These are phyloP conservation scores for Trifolium pratense DNA, from an alignment of 306 rosid species.

Conservation along the genomic window DNA sequence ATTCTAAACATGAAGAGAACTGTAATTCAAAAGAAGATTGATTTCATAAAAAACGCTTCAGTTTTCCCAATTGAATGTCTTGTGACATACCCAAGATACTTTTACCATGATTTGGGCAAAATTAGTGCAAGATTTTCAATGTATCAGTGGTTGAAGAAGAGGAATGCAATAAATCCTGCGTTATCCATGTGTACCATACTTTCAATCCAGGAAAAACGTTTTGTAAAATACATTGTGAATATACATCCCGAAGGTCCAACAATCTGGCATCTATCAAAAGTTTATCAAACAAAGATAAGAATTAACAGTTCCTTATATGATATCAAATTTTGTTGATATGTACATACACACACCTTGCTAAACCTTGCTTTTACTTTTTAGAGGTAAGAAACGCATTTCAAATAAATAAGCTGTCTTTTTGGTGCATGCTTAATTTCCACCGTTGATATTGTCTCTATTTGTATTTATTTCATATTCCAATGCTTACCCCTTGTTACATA, in stretches of 20 bases:
- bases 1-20: constrained; percentile 65
- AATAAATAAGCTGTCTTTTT: background rate
- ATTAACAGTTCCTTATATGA: constrained; percentile 9
- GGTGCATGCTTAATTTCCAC: background rate
- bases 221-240: constrained; percentile 66
- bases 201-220: constrained; percentile 58
- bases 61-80: constrained; percentile 70
- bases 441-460: background rate
- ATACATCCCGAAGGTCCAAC: constrained; percentile 73
- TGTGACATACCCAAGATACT: constrained; percentile 62
- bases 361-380: constrained; percentile 9
- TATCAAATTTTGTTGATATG: constrained; percentile 25
- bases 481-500: background rate
- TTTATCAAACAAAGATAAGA: constrained; percentile 41
- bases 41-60: constrained; percentile 51
- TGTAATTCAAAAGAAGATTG: constrained; percentile 64
- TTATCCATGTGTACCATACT: constrained; percentile 69
- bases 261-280: constrained; percentile 60
- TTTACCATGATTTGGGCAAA: constrained; percentile 64
- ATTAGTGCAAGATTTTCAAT: constrained; percentile 61
- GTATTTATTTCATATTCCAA: background rate
- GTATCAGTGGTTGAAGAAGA: constrained; percentile 72
- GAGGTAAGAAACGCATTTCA: constrained; percentile 1
- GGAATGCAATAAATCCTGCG: constrained; percentile 55
- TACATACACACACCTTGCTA: constrained; percentile 10